These are phyloP conservation scores for Phaeosphaeria sp. DNA, from an alignment of 2,329 filamentous ascomycete species.

Conservation along the genomic window DNA sequence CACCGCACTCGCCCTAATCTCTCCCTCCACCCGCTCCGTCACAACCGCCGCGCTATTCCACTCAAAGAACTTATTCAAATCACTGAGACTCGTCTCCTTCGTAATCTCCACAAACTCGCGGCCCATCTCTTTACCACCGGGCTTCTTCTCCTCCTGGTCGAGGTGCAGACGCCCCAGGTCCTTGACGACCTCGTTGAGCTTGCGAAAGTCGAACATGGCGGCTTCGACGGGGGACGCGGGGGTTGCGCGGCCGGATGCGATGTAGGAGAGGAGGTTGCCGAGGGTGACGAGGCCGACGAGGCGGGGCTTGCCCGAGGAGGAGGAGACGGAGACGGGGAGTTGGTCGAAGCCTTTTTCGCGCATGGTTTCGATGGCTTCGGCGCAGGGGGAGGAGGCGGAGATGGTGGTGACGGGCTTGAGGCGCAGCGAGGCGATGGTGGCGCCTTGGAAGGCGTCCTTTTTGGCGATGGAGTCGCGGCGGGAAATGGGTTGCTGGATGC, in stretches of 20 bases:
- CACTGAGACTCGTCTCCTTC: constrained; percentile 80
- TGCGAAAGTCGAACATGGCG: constrained; percentile 96
- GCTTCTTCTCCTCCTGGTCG: constrained; percentile 30
- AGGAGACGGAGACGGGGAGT: constrained; percentile 76
- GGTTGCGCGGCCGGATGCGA: constrained; percentile 81
- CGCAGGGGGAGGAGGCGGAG: constrained; percentile 71
- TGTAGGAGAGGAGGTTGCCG: constrained; percentile 90
- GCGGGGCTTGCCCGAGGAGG: constrained; percentile 67
- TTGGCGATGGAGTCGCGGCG: constrained; percentile 48
- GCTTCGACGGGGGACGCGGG: constrained; percentile 77
- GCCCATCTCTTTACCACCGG: constrained; percentile 39
- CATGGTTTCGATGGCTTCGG: constrained; percentile 96
- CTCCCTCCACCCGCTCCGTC: constrained; percentile 72
- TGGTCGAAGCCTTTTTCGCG: constrained; percentile 98
- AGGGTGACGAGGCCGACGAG: constrained; percentile 94
- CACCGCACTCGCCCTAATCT: constrained; percentile 81
- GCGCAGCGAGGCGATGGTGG: constrained; percentile 81
- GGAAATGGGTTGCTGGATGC: constrained; percentile 29
- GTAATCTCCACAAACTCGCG: constrained; percentile 94
- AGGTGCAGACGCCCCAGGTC: constrained; percentile 61
- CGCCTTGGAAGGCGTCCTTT: constrained; percentile 75
- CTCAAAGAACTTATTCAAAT: constrained; percentile 91
- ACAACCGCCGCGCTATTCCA: constrained; percentile 98
- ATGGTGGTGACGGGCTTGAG: constrained; percentile 95
- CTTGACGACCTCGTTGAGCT: constrained; percentile 87